phyloP scores from a whole-genome alignment of 129 eudicot species.

The Heracleum sosnowskyi region DNA sequence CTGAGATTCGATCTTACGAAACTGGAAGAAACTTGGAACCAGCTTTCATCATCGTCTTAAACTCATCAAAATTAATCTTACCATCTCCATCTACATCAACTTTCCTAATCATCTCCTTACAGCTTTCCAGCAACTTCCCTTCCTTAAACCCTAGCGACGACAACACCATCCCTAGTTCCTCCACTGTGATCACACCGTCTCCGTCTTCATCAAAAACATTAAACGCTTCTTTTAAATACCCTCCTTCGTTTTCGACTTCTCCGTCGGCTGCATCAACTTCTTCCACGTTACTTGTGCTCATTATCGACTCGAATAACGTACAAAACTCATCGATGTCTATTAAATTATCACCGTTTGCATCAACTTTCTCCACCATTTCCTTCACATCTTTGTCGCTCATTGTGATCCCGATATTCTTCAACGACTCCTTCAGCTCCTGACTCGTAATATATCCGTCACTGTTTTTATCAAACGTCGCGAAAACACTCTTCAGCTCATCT shows the following conservation, averaged over 20 bases:
- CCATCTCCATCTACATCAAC: slow-evolving; percentile 29
- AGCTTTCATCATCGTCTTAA: slow-evolving; percentile 29
- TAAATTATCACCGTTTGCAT: background rate
- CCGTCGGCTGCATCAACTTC: background rate
- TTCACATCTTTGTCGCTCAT: slow-evolving; percentile 2
- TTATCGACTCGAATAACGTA: slow-evolving; percentile 5
- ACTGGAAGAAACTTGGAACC: background rate
- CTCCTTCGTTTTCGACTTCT: background rate
- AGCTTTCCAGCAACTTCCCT: slow-evolving; percentile 14
- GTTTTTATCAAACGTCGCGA: slow-evolving; percentile 9
- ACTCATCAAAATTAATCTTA: slow-evolving; percentile 17
- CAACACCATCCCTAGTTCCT: slow-evolving; percentile 18
- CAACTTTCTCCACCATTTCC: slow-evolving; percentile 4
- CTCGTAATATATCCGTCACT: slow-evolving; percentile 7
- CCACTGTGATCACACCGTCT: slow-evolving; percentile 21
- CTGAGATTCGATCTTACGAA: background rate
- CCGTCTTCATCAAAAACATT: slow-evolving; percentile 22
- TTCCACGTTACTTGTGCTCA: background rate
- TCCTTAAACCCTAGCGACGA: slow-evolving; percentile 15
- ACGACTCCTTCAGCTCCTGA: slow-evolving; percentile 2
- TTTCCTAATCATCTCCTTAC: slow-evolving; percentile 25
- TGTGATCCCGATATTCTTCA: background rate
- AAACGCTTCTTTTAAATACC: slow-evolving; percentile 20
- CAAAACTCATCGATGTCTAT: slow-evolving; percentile 8
- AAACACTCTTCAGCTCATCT: slow-evolving; percentile 3